Evolutionary conservation across 495 filamentous ascomycete genomes (phyloP).

Genomic region (Penicillium goetzii): DNA sequence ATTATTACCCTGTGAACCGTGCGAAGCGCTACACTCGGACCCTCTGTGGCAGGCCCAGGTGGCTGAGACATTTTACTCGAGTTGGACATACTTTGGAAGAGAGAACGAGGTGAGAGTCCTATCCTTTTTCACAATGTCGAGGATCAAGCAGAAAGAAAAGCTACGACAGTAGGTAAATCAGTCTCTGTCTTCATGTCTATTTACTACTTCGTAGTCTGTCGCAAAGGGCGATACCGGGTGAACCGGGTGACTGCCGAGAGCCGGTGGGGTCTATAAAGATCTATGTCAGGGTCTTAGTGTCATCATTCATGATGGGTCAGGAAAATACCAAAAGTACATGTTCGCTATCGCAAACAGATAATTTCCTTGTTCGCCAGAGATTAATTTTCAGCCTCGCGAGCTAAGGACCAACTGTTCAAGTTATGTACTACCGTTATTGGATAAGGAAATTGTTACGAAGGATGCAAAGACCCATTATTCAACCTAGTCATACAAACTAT

Average conservation of each 20-base stretch:
- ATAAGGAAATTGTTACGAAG: neutral
- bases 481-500: no score
- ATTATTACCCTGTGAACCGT: neutral
- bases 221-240: neutral
- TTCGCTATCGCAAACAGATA: neutral
- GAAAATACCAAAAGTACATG: neutral
- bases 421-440: neutral
- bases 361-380: no score
- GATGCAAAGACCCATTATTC: no score
- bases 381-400: neutral
- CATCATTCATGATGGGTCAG: no score
- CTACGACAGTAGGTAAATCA: neutral
- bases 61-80: conserved; percentile 4
- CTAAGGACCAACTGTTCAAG: neutral
- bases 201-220: neutral
- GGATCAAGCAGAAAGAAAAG: neutral
- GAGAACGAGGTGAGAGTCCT: neutral
- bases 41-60: neutral
- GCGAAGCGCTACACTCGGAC: neutral
- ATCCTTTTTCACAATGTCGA: neutral
- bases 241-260: neutral
- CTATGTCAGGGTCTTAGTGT: neutral
- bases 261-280: neutral
- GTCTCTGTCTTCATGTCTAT: neutral
- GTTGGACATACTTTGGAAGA: neutral